Percentiles rank a stretch among this genome's conserved stretches.
Evolutionary conservation across 768 basidiomycete genomes (phyloP).

Genomic region (Pulveroboletus sp.): DNA sequence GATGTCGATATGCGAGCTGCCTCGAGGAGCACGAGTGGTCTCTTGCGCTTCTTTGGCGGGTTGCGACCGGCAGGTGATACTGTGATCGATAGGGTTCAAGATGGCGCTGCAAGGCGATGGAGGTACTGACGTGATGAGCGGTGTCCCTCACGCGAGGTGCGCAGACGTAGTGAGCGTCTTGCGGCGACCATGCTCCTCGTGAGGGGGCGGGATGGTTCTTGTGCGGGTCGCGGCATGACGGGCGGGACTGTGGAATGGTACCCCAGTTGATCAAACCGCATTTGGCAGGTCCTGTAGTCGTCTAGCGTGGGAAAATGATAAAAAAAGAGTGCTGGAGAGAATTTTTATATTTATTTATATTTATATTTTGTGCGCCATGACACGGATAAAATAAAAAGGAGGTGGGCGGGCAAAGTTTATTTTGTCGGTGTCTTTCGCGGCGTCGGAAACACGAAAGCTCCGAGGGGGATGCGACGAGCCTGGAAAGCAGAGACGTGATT

Average conservation of each 20-base stretch:
- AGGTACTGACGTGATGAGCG: conserved; percentile 15
- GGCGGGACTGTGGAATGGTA: not conserved
- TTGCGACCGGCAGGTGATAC: not conserved
- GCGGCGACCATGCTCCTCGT: conserved; percentile 26
- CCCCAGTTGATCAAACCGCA: conserved; percentile 10
- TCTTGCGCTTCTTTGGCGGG: conserved; percentile 11
- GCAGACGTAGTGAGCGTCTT: conserved; percentile 27
- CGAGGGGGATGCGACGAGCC: not conserved
- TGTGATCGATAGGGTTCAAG: conserved; percentile 7
- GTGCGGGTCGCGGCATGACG: conserved; percentile 19
- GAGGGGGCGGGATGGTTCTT: conserved; percentile 9
- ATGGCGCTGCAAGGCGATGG: not conserved
- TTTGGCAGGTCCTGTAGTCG: conserved; percentile 34
- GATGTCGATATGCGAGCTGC: conserved; percentile 2
- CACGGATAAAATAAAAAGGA: not conserved
- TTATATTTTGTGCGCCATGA: no score
- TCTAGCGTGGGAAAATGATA: conserved; percentile 17
- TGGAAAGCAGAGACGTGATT: not conserved
- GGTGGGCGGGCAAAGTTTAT: not conserved
- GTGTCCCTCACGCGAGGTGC: not conserved
- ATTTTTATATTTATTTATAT: no score
- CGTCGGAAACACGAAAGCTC: not conserved
- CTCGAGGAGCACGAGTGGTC: not conserved
- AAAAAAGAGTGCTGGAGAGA: not conserved
- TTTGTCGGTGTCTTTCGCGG: not conserved